These are phyloP conservation scores for Phyllostachys edulis DNA, from an alignment of 176 grass and related monocot species.

Conservation along the genomic window DNA sequence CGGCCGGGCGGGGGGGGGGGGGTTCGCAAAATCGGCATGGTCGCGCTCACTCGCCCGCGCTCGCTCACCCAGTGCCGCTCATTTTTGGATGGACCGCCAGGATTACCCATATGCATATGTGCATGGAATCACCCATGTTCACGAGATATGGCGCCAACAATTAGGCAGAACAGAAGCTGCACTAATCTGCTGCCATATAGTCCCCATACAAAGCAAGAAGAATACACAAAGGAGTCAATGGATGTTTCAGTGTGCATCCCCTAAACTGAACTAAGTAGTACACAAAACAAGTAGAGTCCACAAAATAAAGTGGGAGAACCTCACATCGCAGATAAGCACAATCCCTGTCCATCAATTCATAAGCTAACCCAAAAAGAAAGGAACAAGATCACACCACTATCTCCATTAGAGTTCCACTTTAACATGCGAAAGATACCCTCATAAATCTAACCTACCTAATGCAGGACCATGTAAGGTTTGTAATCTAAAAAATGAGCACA, in stretches of 20 bases:
- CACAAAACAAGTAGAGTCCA: background rate
- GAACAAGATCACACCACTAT: conserved; percentile 27
- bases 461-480: conserved; percentile 32
- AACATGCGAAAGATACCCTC: too few species aligned
- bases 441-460: conserved; percentile 23
- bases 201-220: conserved; percentile 16
- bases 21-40: too few species aligned
- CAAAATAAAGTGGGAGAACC: background rate
- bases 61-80: too few species aligned
- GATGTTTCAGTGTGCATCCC: background rate
- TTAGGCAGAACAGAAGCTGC: conserved; percentile 9
- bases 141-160: background rate
- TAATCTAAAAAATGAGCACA: conserved; percentile 23
- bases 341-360: background rate
- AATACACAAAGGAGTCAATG: background rate
- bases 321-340: background rate
- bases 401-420: conserved; percentile 16
- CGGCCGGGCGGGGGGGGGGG: too few species aligned
- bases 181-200: conserved; percentile 13
- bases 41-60: too few species aligned
- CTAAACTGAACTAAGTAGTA: conserved; percentile 2
- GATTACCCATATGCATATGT: too few species aligned
- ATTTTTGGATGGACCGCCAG: too few species aligned
- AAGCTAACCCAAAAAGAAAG: too few species aligned
- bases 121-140: too few species aligned